Base-by-base conservation (phyloP, 345 rosid genomes). In the Salix exigua region DNA sequence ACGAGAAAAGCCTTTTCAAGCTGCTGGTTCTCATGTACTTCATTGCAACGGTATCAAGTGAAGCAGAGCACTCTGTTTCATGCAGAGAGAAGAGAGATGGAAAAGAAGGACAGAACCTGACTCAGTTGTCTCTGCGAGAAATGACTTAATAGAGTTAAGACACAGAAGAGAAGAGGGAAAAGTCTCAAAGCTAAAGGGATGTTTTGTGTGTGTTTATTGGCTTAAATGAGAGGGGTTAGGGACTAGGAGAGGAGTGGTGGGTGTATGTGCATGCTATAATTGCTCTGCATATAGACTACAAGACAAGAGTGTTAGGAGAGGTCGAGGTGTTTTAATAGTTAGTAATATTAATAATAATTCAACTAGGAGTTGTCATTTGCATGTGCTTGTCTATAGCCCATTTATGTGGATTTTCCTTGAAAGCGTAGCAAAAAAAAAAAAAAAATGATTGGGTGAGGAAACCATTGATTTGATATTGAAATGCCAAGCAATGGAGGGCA, bases 1-100 rank as follows among this genome's bases (percentile, higher is more conserved):
- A 76, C 5, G 96, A 91, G 86, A 96, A 92, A 68, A 96, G 87
- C 10, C 95, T 88, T 84, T 91, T 91, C 85, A 92, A 83, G 90
- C 97, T 93, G 78, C 87, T 90, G 77, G 88, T 89, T 78, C 94
- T 76, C 73, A 91, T 87, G 78, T 93, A 91, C 79, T 91, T 96
- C 98, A 96, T 96, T 74, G 74, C 21, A 73, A 64, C 53, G 83
- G 51, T 66, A 61, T 66, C 48, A 73, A 53, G 42, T 21, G 31
- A 61, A 69, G 60, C 67, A 70, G 78, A 80, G 48, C 48, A 64
- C 83, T 71, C 78, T 71, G 84, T 78, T 71, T 82, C 79, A 78
- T 72, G 75, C 78, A 74, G 58, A 51, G 68, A 11, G 18, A 25
- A 74, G 58, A 51, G 68, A 11, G 18, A 25, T 12, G 4, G 12